Base-by-base conservation (phyloP, 2,329 filamentous ascomycete species). In the Penicillium brasilianum region DNA sequence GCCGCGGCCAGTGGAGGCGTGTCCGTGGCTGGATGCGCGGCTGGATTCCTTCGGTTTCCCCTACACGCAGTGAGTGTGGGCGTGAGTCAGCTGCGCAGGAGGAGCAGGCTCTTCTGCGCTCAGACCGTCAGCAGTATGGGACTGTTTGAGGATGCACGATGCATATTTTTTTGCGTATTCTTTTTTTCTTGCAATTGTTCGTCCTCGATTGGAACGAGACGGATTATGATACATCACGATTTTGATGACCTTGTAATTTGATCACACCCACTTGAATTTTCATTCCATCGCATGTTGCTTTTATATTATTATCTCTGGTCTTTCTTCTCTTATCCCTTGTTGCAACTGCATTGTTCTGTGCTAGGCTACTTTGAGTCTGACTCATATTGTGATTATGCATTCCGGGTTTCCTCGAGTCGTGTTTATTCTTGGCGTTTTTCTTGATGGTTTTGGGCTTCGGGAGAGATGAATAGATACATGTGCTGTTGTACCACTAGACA, bases 11-110 rank as follows among this genome's bases (percentile, higher is more conserved):
- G 55, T 89, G 86, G 87, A 78, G 80, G 43, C 77, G 81, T 30
- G 85, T 88, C 6, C 85, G 80, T 59, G 87, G 87, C 10, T 89
- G 85, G 85, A 88, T 89, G 86, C 80, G 86, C 61, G 87, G 87
- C 2, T 89, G 87, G 87, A 82, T 88, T 37, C 87, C 87, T 57
- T 79, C 79, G 18, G 76, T 82, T 28, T 76, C 77, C 20, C 76
- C 78, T 34, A 36, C 58, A 20, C 62, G 54, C 6, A 56, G 49
- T 20, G 69, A 71, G 30, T 71, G 70, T 55, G 71, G 71, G 28
- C 58, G 43, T n/a, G 43, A 50, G 28, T 57, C 61, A 7, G 48
- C 52, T 25, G 41, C 65, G 10, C 67, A 60, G 25, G 76, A 78
- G 57, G 68, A 67, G 10, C 73, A 72, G 58, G 64, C 71, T 41